Evolutionary conservation across 371 early-diverging fungal genomes (phyloP), one percentile per base, ranked within the genome.

Genomic region (Mortierella sp.): DNA sequence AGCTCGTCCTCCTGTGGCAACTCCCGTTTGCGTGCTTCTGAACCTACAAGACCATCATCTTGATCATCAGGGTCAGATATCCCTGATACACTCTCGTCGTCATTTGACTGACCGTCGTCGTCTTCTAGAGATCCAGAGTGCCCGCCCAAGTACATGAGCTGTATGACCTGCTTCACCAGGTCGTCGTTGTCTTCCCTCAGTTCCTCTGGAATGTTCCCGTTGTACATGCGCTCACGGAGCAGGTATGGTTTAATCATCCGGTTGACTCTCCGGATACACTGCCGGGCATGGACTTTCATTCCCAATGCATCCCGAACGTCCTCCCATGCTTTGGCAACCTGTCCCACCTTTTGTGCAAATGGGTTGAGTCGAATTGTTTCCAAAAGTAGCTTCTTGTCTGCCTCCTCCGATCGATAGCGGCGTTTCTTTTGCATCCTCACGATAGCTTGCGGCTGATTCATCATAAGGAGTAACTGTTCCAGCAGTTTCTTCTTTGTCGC

Each of bases 261-360:
- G 40, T 76, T 63, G 24, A 76, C 77, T 14, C 77, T 40, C 17
- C 77, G 69, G 29, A 76, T 58, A 49, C 77, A 76, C 46, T 76
- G 77, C 3, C 77, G 64, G 0, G 77, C 61, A 62, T 76, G 77
- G 6, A 76, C 77, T 59, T 64, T 69, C 77, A 76, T 76, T 28
- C 61, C 53, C 24, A 76, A 43, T 1, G 77, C 66, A 31, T 76
- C 77, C 21, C 70, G 52, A 2, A 76, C 65, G 25, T 76, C 77
- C 47, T 76, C 77, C 77, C 77, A 76, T 12, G 70, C 70, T 40
- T 69, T 76, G 34, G 70, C 77, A 16, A 76, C 70, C 43, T 69
- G 77, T 1, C 77, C 77, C n/a, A 76, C 50, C 44, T 69, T 76
- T 54, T 76, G 77, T 13, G 58, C 61, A 58, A 76, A 76, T 14